Conservation (phyloP, 2,329 filamentous ascomycete species). For the Fusarium hainanense region DNA sequence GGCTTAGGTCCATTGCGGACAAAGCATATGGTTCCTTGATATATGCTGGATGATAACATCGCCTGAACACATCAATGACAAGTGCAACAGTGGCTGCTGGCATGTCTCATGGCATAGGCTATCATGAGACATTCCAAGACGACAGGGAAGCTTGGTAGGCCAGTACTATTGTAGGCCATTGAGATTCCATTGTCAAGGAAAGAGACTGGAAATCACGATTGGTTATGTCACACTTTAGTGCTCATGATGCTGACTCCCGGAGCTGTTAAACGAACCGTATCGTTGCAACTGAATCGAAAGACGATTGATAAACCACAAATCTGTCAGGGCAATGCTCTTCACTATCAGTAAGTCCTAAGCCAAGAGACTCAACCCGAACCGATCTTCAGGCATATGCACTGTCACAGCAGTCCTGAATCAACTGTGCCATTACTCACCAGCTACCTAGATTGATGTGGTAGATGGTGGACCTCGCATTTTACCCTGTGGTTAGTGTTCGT, state of each 20-base stretch:
- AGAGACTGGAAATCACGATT: background rate
- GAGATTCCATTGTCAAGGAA: background rate
- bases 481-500: slow-evolving; percentile 28
- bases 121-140: slow-evolving; percentile 22
- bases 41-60: background rate
- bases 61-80: background rate
- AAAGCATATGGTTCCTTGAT: background rate
- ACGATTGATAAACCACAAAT: background rate
- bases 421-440: slow-evolving; percentile 15
- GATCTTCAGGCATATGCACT: slow-evolving; percentile 20
- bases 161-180: background rate
- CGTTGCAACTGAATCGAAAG: background rate
- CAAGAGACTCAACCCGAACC: slow-evolving; percentile 3
- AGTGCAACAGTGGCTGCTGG: slow-evolving; percentile 7
- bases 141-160: background rate
- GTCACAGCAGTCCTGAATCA: slow-evolving; percentile 26
- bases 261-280: background rate
- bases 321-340: background rate
- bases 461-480: slow-evolving; percentile 37
- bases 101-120: slow-evolving; percentile 9
- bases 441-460: slow-evolving; percentile 18
- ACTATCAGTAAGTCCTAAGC: slow-evolving; percentile 1
- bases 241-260: background rate
- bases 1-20: background rate
- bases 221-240: background rate